A percentile compares a stretch with the other conserved stretches of the same genome.
Evolutionary conservation across 106 monocot genomes (phyloP).

Genomic region (Platanthera zijinensis): DNA sequence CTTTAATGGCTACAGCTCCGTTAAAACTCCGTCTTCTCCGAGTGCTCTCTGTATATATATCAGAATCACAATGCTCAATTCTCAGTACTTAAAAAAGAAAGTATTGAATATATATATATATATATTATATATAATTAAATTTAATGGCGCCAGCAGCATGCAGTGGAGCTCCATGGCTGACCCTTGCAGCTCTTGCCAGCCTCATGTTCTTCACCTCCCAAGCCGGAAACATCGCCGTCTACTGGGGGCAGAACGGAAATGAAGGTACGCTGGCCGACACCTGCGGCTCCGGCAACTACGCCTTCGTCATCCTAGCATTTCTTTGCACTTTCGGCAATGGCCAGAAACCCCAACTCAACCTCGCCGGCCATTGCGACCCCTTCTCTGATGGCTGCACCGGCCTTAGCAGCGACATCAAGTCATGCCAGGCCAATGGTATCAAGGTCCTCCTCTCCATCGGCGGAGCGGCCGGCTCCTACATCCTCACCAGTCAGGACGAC

Average conservation of each 20-base stretch:
- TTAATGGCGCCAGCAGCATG: too few relatives aligned
- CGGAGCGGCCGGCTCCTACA: slow-evolving; percentile 15
- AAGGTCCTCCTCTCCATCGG: slow-evolving; percentile 20
- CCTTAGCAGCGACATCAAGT: slow-evolving; percentile 20
- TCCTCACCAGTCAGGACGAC: slow-evolving; percentile 14
- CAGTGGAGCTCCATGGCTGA: too few relatives aligned
- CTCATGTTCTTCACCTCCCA: not conserved
- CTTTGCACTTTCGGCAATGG: slow-evolving; percentile 13
- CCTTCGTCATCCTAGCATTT: slow-evolving; percentile 14
- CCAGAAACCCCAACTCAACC: slow-evolving; percentile 14
- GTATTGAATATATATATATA: too few relatives aligned
- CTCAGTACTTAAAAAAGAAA: too few relatives aligned
- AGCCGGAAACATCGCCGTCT: slow-evolving; percentile 24
- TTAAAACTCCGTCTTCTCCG: too few relatives aligned
- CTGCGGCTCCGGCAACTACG: slow-evolving; percentile 36
- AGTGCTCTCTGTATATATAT: too few relatives aligned
- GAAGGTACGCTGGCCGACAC: slow-evolving; percentile 35
- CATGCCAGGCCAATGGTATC: slow-evolving; percentile 15
- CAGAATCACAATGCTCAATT: too few relatives aligned
- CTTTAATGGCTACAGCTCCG: too few relatives aligned
- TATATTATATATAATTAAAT: too few relatives aligned
- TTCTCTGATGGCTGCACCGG: slow-evolving; percentile 7
- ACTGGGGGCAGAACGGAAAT: slow-evolving; percentile 46
- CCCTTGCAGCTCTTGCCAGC: not conserved
- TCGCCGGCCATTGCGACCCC: slow-evolving; percentile 18